phyloP scores from a whole-genome alignment of 257 asterid species.

The Capsicum baccatum region DNA sequence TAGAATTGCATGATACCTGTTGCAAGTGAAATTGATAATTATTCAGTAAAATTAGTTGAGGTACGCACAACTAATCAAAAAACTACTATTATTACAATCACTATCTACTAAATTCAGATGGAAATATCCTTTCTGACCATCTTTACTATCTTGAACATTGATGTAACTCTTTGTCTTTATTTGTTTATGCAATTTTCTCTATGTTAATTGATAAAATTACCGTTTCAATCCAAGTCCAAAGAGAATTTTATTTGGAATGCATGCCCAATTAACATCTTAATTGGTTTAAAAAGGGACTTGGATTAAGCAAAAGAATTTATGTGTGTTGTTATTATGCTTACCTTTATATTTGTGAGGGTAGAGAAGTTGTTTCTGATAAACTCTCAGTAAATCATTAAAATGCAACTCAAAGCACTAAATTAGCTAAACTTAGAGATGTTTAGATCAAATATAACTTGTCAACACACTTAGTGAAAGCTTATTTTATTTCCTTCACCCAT shows the following conservation, averaged over 20 bases:
- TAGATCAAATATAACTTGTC: not conserved
- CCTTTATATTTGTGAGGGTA: too few species aligned
- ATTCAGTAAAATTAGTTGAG: too few species aligned
- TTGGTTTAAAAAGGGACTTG: too few species aligned
- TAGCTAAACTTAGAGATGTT: not conserved
- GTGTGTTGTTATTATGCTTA: too few species aligned
- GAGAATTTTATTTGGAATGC: too few species aligned
- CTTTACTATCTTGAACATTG: conserved; percentile 20
- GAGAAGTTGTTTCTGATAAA: too few species aligned
- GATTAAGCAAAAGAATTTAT: too few species aligned
- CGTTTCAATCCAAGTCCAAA: not conserved
- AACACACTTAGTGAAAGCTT: not conserved
- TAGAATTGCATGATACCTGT: too few species aligned
- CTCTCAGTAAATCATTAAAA: not conserved
- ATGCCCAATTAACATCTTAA: too few species aligned
- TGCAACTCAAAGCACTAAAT: too few species aligned
- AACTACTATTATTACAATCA: not conserved
- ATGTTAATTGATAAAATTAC: conserved; percentile 7
- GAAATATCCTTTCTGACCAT: conserved; percentile 15
- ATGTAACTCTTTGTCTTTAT: not conserved
- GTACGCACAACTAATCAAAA: too few species aligned
- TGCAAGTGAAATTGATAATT: too few species aligned
- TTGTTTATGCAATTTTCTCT: conserved; percentile 12
- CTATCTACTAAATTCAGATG: not conserved
- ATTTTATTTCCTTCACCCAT: not conserved